phyloP scores from a whole-genome alignment of 352 stramenopile species.

The Phytophthora macrochlamydospora region DNA sequence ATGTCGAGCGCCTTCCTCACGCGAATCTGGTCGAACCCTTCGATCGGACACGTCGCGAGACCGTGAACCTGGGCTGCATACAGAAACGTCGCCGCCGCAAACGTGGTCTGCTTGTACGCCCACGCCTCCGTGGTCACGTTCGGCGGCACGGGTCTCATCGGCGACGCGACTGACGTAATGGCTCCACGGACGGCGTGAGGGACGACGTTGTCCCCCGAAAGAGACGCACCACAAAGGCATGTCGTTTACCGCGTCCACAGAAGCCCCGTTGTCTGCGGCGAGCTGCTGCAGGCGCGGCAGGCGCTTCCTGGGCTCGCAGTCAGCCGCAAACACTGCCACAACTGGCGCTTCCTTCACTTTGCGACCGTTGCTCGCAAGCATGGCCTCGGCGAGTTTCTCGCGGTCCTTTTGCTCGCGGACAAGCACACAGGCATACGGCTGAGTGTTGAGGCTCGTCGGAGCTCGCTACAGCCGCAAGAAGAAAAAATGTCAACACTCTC shows the following conservation, averaged over 20 bases:
- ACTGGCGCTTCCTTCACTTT: slow-evolving; percentile 83
- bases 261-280: slow-evolving; percentile 57
- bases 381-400: slow-evolving; percentile 68
- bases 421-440: slow-evolving; percentile 80
- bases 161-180: slow-evolving; percentile 69
- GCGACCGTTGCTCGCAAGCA: slow-evolving; percentile 74
- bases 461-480: slow-evolving; percentile 27
- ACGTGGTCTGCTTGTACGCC: slow-evolving; percentile 82
- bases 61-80: slow-evolving; percentile 72
- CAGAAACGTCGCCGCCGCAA: slow-evolving; percentile 75
- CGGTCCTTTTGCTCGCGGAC: slow-evolving; percentile 74
- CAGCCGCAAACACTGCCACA: slow-evolving; percentile 80
- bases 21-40: slow-evolving; percentile 77
- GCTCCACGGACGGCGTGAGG: slow-evolving; percentile 51
- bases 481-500: background rate
- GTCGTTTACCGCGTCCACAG: slow-evolving; percentile 53
- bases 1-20: slow-evolving; percentile 74
- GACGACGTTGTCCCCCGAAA: slow-evolving; percentile 72
- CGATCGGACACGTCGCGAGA: slow-evolving; percentile 77
- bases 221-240: slow-evolving; percentile 65
- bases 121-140: slow-evolving; percentile 74
- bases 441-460: slow-evolving; percentile 81
- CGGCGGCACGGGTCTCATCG: slow-evolving; percentile 59
- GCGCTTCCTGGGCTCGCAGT: slow-evolving; percentile 74
- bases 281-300: slow-evolving; percentile 75